Evolutionary conservation across 148 eudicot species (phyloP), one percentile per base, ranked within the genome.

Genomic region (Rhododendron kiyosumense): DNA sequence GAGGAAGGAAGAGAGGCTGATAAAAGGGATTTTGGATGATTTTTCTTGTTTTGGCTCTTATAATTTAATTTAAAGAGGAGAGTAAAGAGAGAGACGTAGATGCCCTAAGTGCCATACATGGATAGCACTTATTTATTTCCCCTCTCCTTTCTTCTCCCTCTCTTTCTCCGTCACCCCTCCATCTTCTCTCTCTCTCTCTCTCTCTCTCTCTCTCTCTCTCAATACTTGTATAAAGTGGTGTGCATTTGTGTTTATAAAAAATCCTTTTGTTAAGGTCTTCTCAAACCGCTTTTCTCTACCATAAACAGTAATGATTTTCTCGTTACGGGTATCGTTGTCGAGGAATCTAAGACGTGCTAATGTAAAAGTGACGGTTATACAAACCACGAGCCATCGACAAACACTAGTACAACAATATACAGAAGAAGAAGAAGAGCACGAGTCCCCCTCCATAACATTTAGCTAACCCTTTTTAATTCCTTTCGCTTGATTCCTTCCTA

Each of bases 301-400:
- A 4, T 2, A 11, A 65, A 71, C 76, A 73, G 82, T 84, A 91
- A 89, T 87, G 85, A 89, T 91, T 86, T 85, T 86, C 87, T 87
- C 76, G 76, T 71, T 71, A 71, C 76, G 76, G 75, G 61, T 85
- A 84, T 88, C 90, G 78, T 84, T 85, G 69, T 84, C 74, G 75
- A 78, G 83, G 88, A 87, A 83, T 88, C 89, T 88, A 49, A 67
- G 85, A 41, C 87, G 73, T 71, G 84, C 48, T 87, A 61, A 17
- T 75, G 83, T 57, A 59, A 59, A 81, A 81, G 86, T 77, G 63
- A 71, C 61, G 84, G 81, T 79, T 83, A 86, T 77, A 75, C 52
- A 65, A 83, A 71, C 15, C 8, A 30, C 45, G 7, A 51, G 71
- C 26, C 52, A 43, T 26, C 54, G 45, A 7, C 85, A 83, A 45